A percentile compares a stretch with the other conserved stretches of the same genome.
Evolutionary conservation across 495 filamentous ascomycete genomes (phyloP).

Genomic region (Poronia punctata): DNA sequence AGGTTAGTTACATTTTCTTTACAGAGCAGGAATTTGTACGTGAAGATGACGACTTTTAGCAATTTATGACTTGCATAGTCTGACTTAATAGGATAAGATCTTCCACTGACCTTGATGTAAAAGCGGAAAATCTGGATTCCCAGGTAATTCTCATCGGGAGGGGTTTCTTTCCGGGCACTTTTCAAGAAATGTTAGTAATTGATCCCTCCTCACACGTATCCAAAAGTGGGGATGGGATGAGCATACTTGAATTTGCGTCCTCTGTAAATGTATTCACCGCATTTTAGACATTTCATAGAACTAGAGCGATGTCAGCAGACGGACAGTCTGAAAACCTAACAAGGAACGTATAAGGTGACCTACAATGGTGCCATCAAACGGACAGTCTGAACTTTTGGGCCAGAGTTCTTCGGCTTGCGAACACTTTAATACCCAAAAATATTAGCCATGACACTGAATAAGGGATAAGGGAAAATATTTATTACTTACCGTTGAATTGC

Average conservation of each 20-base stretch:
- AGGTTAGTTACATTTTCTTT: too few species aligned
- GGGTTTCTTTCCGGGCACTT: conserved; percentile 80
- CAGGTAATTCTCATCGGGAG: conserved; percentile 78
- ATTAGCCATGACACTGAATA: background rate
- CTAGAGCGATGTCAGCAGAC: conserved; percentile 9
- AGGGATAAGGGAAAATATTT: background rate
- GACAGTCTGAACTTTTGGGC: conserved; percentile 78
- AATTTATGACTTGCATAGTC: conserved; percentile 4
- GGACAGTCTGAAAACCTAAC: too few species aligned
- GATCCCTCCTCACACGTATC: background rate
- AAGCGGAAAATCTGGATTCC: conserved; percentile 85
- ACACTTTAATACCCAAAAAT: conserved; percentile 23
- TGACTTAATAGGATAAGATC: background rate
- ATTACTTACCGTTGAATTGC: conserved; percentile 50
- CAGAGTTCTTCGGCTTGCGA: conserved; percentile 57
- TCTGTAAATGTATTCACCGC: conserved; percentile 81
- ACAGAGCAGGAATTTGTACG: background rate
- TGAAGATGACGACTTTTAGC: background rate
- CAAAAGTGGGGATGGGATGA: background rate
- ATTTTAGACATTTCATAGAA: conserved; percentile 80
- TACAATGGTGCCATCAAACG: conserved; percentile 93
- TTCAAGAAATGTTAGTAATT: background rate
- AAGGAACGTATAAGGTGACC: background rate
- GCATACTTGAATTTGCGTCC: conserved; percentile 70
- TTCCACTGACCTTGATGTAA: conserved; percentile 42